phyloP scores from a whole-genome alignment of 139 green algal genomes.

The Eudorina sp. region DNA sequence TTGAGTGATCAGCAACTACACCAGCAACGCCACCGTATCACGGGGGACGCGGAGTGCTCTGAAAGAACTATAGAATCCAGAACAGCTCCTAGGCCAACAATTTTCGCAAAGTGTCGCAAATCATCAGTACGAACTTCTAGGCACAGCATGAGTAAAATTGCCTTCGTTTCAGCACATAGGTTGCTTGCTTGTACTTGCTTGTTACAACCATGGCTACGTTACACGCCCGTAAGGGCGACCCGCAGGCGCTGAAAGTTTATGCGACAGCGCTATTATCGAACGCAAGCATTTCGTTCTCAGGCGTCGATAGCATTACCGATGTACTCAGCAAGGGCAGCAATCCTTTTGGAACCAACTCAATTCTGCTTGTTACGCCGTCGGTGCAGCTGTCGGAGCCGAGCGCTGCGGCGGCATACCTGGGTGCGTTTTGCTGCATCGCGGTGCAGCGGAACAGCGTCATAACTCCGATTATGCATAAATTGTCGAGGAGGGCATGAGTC shows the following conservation, averaged over 20 bases:
- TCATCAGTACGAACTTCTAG: background rate
- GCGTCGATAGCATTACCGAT: background rate
- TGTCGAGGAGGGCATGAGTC: no score
- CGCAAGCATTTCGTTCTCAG: conserved; percentile 9
- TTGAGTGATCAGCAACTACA: background rate
- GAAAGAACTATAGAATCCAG: background rate
- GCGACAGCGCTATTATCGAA: conserved; percentile 56
- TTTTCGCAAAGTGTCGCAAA: background rate
- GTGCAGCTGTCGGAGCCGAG: conserved; percentile 73
- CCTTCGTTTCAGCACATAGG: background rate
- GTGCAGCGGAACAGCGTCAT: no score
- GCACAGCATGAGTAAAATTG: conserved; percentile 1
- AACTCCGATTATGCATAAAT: no score
- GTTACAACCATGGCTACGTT: conserved; percentile 50
- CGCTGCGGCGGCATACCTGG: conserved; percentile 71
- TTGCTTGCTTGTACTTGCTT: background rate
- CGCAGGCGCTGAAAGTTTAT: conserved; percentile 70
- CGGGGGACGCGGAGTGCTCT: background rate
- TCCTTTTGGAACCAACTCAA: conserved; percentile 47
- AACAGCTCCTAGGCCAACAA: background rate
- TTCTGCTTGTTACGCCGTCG: conserved; percentile 56
- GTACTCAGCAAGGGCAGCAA: conserved; percentile 44
- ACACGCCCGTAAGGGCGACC: conserved; percentile 64
- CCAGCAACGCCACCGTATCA: background rate
- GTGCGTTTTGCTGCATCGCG: no score